A percentile compares a stretch with the other conserved stretches of the same genome.
These are phyloP conservation scores for Pholiota adiposa DNA, from an alignment of 1,284 basidiomycete genomes.

Conservation along the genomic window DNA sequence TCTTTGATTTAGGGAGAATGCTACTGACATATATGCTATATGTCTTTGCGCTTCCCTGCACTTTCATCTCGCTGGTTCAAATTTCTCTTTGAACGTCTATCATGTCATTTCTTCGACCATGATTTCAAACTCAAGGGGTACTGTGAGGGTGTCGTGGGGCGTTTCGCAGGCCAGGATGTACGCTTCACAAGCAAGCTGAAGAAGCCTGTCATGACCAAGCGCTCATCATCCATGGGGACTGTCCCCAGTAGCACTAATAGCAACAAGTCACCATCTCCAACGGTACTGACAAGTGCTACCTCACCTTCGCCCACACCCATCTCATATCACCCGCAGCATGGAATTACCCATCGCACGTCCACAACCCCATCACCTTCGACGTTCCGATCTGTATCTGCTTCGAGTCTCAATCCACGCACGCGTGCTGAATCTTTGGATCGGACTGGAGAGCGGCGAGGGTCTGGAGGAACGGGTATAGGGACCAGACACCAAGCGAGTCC, in stretches of 20 bases:
- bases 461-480: background rate
- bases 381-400: background rate
- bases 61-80: too few species aligned
- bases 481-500: background rate
- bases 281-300: background rate
- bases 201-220: slow-evolving; percentile 77
- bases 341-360: background rate
- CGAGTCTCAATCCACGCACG: background rate
- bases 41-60: too few species aligned
- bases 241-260: slow-evolving; percentile 10
- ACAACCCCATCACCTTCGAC: background rate
- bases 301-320: background rate
- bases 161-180: slow-evolving; percentile 73
- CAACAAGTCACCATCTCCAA: slow-evolving; percentile 22
- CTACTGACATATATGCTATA: background rate
- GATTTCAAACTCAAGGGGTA: slow-evolving; percentile 57
- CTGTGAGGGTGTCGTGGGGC: slow-evolving; percentile 91
- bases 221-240: slow-evolving; percentile 40
- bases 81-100: too few species aligned
- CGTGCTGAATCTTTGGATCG: background rate
- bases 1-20: too few species aligned
- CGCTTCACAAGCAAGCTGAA: slow-evolving; percentile 79
- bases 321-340: background rate
- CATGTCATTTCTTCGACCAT: too few species aligned
- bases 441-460: too few species aligned